Evolutionary conservation across 768 basidiomycete species (phyloP).

Genomic region (Sporobolomyces phaffii): DNA sequence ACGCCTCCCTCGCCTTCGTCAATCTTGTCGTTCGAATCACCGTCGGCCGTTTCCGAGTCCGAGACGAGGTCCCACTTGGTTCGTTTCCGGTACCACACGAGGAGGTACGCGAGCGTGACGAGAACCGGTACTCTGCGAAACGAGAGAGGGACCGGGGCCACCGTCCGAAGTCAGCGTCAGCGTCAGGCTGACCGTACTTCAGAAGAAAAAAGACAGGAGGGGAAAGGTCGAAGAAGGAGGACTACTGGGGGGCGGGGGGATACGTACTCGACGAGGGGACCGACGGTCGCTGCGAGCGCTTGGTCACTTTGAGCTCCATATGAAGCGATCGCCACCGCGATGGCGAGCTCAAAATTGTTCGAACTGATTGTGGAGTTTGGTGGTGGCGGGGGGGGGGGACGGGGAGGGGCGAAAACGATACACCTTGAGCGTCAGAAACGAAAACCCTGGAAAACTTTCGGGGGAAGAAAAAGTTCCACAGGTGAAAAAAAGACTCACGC

Average conservation of each 20-base stretch:
- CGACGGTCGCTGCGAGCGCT: conserved; percentile 66
- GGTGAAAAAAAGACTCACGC: too few relatives aligned
- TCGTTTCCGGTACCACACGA: conserved; percentile 51
- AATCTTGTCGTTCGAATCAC: not conserved
- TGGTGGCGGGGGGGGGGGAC: too few relatives aligned
- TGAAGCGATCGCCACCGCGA: conserved; percentile 70
- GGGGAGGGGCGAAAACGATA: not conserved
- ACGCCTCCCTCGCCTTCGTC: too few relatives aligned
- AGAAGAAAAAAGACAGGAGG: too few relatives aligned
- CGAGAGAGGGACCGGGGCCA: too few relatives aligned
- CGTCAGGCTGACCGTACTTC: too few relatives aligned
- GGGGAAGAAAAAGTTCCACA: too few relatives aligned
- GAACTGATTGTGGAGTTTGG: too few relatives aligned
- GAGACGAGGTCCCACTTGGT: conserved; percentile 49
- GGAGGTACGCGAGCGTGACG: conserved; percentile 62
- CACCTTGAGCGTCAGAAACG: too few relatives aligned
- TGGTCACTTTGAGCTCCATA: conserved; percentile 73
- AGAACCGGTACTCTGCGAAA: conserved; percentile 60
- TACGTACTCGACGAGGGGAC: conserved; percentile 46
- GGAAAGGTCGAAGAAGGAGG: too few relatives aligned
- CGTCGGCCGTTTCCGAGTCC: not conserved
- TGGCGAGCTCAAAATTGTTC: conserved; percentile 59
- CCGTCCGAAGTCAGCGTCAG: too few relatives aligned
- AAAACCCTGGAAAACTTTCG: too few relatives aligned
- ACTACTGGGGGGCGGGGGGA: not conserved